These are phyloP conservation scores for Collariella sp. DNA, from an alignment of 495 filamentous ascomycete species.

Conservation along the genomic window DNA sequence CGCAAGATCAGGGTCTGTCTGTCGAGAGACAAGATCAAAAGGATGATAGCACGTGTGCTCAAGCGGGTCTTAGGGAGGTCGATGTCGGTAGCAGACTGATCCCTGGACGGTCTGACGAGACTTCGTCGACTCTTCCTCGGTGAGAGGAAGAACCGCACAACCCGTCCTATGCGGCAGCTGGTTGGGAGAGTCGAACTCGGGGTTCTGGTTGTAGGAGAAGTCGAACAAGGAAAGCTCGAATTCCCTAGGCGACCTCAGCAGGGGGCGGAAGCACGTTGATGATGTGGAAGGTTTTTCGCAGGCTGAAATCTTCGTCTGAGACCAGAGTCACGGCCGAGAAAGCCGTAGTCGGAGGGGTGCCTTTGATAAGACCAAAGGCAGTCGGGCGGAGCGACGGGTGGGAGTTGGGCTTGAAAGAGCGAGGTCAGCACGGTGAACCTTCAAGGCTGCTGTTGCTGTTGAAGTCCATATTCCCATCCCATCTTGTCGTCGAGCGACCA, in stretches of 20 bases:
- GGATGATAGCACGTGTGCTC: slow-evolving; percentile 12
- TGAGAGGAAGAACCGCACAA: slow-evolving; percentile 94
- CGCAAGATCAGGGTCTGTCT: not conserved
- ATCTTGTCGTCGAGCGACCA: not conserved
- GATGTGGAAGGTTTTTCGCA: slow-evolving; percentile 56
- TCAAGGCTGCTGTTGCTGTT: not conserved
- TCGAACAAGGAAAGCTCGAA: slow-evolving; percentile 43
- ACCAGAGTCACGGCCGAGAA: slow-evolving; percentile 51
- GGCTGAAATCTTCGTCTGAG: slow-evolving; percentile 72
- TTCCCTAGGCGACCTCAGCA: slow-evolving; percentile 41
- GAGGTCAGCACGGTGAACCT: slow-evolving; percentile 1
- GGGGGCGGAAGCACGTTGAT: slow-evolving; percentile 49
- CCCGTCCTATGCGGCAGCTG: slow-evolving; percentile 99
- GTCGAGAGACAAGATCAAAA: slow-evolving; percentile 1
- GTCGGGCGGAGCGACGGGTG: slow-evolving; percentile 11
- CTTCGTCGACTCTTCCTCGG: slow-evolving; percentile 87
- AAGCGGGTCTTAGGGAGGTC: slow-evolving; percentile 69
- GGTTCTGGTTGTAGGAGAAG: slow-evolving; percentile 47
- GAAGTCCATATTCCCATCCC: not conserved
- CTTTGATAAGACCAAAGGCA: slow-evolving; percentile 69
- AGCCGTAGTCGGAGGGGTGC: slow-evolving; percentile 60
- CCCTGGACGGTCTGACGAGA: slow-evolving; percentile 75
- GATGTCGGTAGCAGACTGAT: slow-evolving; percentile 68
- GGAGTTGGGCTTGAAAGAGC: not conserved
- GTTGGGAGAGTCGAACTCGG: slow-evolving; percentile 48